phyloP scores from a whole-genome alignment of 2,329 filamentous ascomycete species.

The Aspergillus sp. region DNA sequence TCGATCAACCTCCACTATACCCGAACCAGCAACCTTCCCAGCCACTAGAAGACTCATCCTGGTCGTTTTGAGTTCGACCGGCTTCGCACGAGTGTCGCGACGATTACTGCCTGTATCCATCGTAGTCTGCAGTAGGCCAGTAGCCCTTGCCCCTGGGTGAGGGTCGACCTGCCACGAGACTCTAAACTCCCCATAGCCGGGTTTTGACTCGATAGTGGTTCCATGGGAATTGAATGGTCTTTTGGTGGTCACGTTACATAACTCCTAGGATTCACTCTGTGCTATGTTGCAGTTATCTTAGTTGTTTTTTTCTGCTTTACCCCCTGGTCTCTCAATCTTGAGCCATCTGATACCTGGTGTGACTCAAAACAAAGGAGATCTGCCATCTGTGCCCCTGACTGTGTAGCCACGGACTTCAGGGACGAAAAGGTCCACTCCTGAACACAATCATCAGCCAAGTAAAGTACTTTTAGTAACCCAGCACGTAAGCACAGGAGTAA shows the following conservation, averaged over 20 bases:
- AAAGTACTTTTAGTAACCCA: too few species aligned
- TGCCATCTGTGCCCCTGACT: background rate
- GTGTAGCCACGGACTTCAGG: background rate
- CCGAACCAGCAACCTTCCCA: slow-evolving; percentile 15
- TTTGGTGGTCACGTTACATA: background rate
- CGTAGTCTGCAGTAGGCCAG: too few species aligned
- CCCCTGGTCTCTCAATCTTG: background rate
- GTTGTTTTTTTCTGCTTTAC: background rate
- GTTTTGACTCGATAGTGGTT: background rate
- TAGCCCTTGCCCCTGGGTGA: background rate
- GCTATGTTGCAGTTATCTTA: background rate
- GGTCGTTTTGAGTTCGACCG: slow-evolving; percentile 7
- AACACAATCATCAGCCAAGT: background rate
- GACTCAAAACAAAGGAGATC: background rate
- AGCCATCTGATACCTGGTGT: background rate
- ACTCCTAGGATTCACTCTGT: background rate
- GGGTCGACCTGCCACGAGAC: background rate
- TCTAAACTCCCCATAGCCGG: background rate
- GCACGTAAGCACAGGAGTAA: background rate
- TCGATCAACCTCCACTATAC: slow-evolving; percentile 14
- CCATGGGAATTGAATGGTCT: background rate
- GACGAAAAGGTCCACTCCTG: background rate
- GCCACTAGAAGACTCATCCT: slow-evolving; percentile 2
- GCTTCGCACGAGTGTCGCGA: slow-evolving; percentile 5
- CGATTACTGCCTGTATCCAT: background rate